Base-by-base conservation (phyloP, 148 eudicot species). In the Silene conica region DNA sequence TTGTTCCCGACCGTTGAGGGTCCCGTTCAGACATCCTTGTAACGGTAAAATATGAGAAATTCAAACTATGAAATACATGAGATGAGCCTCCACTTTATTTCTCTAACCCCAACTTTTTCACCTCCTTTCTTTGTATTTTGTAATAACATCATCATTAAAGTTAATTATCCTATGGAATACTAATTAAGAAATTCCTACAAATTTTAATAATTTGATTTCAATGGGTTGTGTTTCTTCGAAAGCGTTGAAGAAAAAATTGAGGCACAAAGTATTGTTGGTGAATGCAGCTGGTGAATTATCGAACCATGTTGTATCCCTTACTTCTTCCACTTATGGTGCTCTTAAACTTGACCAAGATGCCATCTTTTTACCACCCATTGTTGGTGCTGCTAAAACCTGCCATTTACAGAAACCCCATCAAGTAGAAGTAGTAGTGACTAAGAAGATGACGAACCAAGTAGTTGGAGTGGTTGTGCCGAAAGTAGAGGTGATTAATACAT, bases 211-310 rank as follows among this genome's bases (percentile, higher is more conserved):
- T 11, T 31, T 5, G 4, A 3, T 31, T 65, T 71, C 83, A 81
- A 93, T 93, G 98, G 98, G 98, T 60, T 93, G 98, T 86, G 90
- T 79, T 7, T 85, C 98, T 2, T 93, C 98, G 26, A 93, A 93
- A 67, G 46, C 74, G 18, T 46, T 82, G 41, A 81, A 62, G 69
- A 88, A 86, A 79, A 85, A 81, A 48, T 31, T 88, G 56, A 61
- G 82, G 74, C 73, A 73, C 66, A 82, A 20, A 15, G 55, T 50
- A 13, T 50, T 50, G 16, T 50, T 50, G 15, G 55, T 50, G 1
- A 41, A 19, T 77, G 86, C 76, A n/a, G n/a, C n/a, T n/a, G n/a
- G n/a, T 12, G 84, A 80, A n/a, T 70, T 50, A 46, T 18, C 75
- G 0, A 77, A 70, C 69, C 98, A 94, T 69, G 90, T 91, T 18